Percentiles rank a stretch among this genome's conserved stretches.
phyloP scores from a whole-genome alignment of 257 asterid genomes.

The Nyctanthes arbortristis region DNA sequence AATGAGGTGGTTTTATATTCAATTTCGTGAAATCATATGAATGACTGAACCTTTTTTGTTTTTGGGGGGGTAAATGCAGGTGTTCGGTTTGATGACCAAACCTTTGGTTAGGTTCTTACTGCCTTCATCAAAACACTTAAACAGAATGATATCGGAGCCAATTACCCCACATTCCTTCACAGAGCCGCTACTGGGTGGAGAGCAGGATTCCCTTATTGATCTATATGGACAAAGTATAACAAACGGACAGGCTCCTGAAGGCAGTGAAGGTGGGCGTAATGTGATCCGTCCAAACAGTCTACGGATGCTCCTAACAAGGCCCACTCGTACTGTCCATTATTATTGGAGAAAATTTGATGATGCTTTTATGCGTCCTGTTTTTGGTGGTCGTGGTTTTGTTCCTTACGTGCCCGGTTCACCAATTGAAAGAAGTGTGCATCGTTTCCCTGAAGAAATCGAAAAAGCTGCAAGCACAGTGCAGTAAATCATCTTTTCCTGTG shows the following conservation, averaged over 20 bases:
- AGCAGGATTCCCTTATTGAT: slow-evolving; percentile 51
- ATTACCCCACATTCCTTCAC: slow-evolving; percentile 58
- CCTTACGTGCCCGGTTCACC: slow-evolving; percentile 93
- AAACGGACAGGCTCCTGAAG: slow-evolving; percentile 48
- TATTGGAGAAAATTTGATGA: slow-evolving; percentile 93
- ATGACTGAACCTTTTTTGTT: neutral
- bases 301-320: slow-evolving; percentile 73
- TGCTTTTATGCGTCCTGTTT: slow-evolving; percentile 92
- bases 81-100: slow-evolving; percentile 86
- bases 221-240: slow-evolving; percentile 32
- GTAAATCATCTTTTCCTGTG: neutral
- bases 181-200: slow-evolving; percentile 66
- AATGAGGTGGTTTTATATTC: no score
- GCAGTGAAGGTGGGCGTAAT: slow-evolving; percentile 32
- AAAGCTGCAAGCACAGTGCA: slow-evolving; percentile 8
- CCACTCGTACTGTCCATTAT: slow-evolving; percentile 79
- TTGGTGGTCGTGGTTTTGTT: slow-evolving; percentile 96
- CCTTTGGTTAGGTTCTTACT: slow-evolving; percentile 64
- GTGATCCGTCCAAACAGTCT: slow-evolving; percentile 75
- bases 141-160: slow-evolving; percentile 62
- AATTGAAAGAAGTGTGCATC: slow-evolving; percentile 45
- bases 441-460: slow-evolving; percentile 36
- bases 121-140: slow-evolving; percentile 56
- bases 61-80: slow-evolving; percentile 60
- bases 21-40: neutral